Base-by-base conservation (phyloP, 176 grass and related monocot genomes). In the Ananas comosus region DNA sequence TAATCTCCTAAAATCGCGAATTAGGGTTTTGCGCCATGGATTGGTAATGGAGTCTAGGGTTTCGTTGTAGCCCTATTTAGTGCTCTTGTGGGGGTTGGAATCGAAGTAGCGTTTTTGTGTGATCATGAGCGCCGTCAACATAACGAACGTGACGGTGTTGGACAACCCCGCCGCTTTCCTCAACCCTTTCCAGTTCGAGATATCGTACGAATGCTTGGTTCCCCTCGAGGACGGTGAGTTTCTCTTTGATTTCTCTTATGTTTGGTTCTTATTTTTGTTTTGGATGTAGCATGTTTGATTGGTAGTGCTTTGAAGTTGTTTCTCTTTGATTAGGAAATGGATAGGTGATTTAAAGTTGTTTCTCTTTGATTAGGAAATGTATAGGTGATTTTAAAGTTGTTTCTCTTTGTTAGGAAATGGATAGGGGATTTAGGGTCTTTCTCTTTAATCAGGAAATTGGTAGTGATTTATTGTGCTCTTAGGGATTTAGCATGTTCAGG, bases 121-220 rank as follows among this genome's bases (percentile, higher is more conserved):
- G 75, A 69, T 42, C 52, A 99, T 99, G 94, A 99, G 94, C 87
- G 94, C 90, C 48, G 90, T 99, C 72, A 99, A 91, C 78, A 90
- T 99, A 63, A 99, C 94, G 13, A 99, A 99, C 89, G 94, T 99
- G 66, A 82, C 94, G 53, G 94, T 99, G 81, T 83, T 93, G 77
- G 94, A 99, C 64, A 99, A 99, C 71, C 94, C 94, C 18, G 86
- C 89, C 66, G 81, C 90, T 66, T 99, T 99, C 84, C 72, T 93
- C 82, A 90, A 90, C 51, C 94, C 94, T 28, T 99, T 99, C 84
- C 94, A 99, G 87, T 99, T 99, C 84, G 94, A 99, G 90, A 99
- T 99, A 77, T 93, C 94, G 77, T 99, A 99, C 89, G 94, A 99
- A 86, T 99, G 94, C 78, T 82, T 99, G 81, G 80, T 99, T 50